Evolutionary conservation across 306 rosid genomes (phyloP).

Genomic region (Erythrophleum fordii): DNA sequence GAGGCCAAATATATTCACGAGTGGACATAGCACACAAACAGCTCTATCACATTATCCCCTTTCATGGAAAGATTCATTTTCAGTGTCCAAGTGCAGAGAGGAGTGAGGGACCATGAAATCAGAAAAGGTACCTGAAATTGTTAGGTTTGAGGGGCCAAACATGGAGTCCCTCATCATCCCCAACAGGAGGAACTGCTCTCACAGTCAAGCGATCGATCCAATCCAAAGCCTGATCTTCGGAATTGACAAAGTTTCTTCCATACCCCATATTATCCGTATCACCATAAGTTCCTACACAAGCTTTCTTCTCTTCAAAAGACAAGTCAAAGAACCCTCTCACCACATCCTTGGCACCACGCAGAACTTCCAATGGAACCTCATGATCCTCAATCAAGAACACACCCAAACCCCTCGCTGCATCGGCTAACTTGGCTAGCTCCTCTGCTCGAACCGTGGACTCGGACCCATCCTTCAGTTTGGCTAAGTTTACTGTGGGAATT

Average conservation of each 20-base stretch:
- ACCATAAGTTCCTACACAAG: conserved; percentile 5
- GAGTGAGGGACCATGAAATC: neutral
- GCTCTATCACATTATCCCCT: neutral
- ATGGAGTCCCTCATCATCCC: neutral
- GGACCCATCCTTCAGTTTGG: neutral
- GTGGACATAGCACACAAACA: neutral
- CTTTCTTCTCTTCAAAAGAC: neutral
- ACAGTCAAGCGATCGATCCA: conserved; percentile 35
- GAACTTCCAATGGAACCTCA: neutral
- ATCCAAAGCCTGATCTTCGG: conserved; percentile 30
- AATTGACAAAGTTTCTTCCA: conserved; percentile 24
- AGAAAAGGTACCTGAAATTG: conserved; percentile 18
- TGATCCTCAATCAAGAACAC: neutral
- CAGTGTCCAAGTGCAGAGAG: no score
- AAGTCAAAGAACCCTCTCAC: neutral
- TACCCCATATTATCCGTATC: conserved; percentile 24
- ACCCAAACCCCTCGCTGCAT: neutral
- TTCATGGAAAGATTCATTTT: neutral
- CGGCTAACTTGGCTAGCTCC: conserved; percentile 4
- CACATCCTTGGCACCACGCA: neutral
- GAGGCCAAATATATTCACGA: no score
- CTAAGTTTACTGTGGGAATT: neutral
- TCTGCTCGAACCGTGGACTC: neutral
- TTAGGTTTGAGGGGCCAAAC: conserved; percentile 29
- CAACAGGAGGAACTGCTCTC: conserved; percentile 15